phyloP scores from a whole-genome alignment of 2,329 filamentous ascomycete genomes.

The Epichloe festucae region DNA sequence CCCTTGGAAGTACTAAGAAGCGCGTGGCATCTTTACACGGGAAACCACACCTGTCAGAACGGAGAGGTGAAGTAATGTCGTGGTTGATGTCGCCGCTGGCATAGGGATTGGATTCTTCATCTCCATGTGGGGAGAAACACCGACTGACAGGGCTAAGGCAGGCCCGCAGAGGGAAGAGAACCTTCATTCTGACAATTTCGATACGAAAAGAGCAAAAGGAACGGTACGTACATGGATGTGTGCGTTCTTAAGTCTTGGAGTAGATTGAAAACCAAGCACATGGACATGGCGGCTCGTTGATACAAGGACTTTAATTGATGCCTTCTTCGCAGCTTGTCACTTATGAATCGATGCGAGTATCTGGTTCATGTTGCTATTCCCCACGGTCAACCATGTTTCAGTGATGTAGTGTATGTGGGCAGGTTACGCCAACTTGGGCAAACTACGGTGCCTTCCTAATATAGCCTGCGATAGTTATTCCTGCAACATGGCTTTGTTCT shows the following conservation, averaged over 20 bases:
- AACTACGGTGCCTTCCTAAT: not conserved
- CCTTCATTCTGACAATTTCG: not conserved
- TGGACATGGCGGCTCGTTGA: not conserved
- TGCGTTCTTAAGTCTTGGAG: not conserved
- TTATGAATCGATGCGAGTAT: no score
- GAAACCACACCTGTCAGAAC: no score
- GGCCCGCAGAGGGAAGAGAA: not conserved
- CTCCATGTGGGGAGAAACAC: constrained; percentile 16
- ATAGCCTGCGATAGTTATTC: not conserved
- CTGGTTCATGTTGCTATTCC: not conserved
- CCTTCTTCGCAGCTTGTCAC: no score
- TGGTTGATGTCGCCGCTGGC: constrained; percentile 28
- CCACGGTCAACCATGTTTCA: not conserved
- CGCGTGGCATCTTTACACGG: no score
- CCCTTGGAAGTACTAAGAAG: no score
- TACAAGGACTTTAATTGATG: not conserved
- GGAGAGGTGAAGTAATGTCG: constrained; percentile 44
- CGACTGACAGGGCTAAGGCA: not conserved
- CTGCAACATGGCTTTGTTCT: not conserved
- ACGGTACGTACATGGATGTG: not conserved
- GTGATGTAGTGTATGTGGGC: no score
- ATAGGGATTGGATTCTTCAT: constrained; percentile 18
- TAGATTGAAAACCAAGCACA: no score
- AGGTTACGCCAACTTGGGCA: no score
- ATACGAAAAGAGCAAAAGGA: no score